phyloP scores from a whole-genome alignment of 345 rosid genomes.

The Citrus unshiu region DNA sequence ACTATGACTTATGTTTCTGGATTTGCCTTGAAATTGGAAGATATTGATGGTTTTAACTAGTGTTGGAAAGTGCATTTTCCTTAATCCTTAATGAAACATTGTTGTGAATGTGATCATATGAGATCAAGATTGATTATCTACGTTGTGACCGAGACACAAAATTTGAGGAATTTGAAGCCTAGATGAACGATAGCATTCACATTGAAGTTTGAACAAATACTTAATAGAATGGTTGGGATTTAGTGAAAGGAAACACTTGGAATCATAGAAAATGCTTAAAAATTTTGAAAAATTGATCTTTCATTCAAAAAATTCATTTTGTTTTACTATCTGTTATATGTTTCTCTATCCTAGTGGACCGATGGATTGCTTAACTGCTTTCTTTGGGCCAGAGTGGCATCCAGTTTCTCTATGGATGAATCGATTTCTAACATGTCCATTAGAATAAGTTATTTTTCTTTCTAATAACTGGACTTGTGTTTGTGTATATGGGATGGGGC shows the following conservation, averaged over 20 bases:
- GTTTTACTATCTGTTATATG: neutral
- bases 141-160: neutral
- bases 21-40: neutral
- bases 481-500: neutral
- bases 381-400: neutral
- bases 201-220: neutral
- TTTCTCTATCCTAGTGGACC: neutral
- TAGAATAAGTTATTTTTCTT: neutral
- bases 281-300: neutral
- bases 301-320: neutral
- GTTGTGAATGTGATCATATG: neutral
- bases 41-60: neutral
- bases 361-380: neutral
- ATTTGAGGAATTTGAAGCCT: neutral
- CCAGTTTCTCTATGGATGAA: neutral
- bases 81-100: neutral
- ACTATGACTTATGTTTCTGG: neutral
- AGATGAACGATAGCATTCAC: neutral
- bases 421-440: neutral
- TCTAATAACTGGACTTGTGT: neutral
- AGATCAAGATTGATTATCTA: neutral
- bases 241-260: neutral
- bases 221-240: neutral
- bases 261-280: neutral
- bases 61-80: neutral